Evolutionary conservation across 2,329 filamentous ascomycete species (phyloP), one percentile per base, ranked within the genome.

Genomic region (Verticillium nonalfalfae): DNA sequence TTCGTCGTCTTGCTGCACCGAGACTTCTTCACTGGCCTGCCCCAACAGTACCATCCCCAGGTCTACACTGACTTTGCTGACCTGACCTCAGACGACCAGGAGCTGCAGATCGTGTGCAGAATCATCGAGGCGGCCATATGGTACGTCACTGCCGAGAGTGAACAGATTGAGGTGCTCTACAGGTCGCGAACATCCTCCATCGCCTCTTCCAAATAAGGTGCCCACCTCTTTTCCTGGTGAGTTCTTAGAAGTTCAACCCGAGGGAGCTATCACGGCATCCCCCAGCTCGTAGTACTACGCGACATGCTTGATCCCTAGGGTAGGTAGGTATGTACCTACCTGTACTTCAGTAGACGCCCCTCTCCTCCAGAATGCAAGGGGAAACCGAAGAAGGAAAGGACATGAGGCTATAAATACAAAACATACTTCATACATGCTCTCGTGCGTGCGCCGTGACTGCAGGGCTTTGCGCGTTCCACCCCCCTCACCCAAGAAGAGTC

Each of bases 81-180:
- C 35, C 13, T 26, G 21, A 10, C 1, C 26, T 26, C 60, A 83
- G 81, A 87, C 65, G 81, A 86, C 62, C 79, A 82, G 33, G 91
- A 96, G 71, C 73, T 95, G 33, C 80, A 84, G 59, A 80, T 86
- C 58, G 82, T 93, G 4, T 82, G 85, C 71, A 78, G 79, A 66
- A 90, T 96, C 66, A 85, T 95, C 61, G 84, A 86, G 66, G 90
- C 91, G 3, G 89, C 88, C 4, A 85, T 88, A 26, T 94, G 89
- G 85, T 93, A 83, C 67, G 81, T 80, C 4, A 75, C 76, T 50
- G 79, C 75, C 13, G 77, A 84, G 64, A 74, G 77, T 61, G 73
- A 79, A 50, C 74, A 78, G 59, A 68, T 79, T 61, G 68, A 67
- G 26, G 63, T 64, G 34, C 52, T 56, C 52, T 35, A 56, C 26